Conservation (phyloP, 192 early-diverging fungal genomes). For the Backusella psychrophila region DNA sequence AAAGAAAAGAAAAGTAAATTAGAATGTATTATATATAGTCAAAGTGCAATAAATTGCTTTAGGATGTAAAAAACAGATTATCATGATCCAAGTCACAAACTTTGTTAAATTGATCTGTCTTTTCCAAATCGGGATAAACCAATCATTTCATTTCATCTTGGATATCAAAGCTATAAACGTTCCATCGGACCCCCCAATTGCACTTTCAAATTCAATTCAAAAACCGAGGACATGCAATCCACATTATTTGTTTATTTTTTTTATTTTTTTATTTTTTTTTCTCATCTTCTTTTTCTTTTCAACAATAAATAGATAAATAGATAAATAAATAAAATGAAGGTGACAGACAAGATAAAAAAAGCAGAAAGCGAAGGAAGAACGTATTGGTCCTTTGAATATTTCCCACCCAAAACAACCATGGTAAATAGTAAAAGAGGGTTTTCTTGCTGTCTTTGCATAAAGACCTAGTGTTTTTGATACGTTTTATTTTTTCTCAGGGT, state of each 20-base stretch:
- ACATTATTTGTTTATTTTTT: not conserved
- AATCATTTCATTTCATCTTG: not conserved
- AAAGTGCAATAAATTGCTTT: constrained; percentile 1
- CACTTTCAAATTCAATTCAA: not conserved
- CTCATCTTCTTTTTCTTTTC: not conserved
- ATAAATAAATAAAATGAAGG: constrained; percentile 55
- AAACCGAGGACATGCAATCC: not conserved
- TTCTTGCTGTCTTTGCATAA: not conserved
- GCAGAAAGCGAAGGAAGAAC: constrained; percentile 66
- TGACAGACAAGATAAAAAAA: constrained; percentile 72
- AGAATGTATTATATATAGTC: not conserved
- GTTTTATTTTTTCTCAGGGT: constrained; percentile 47
- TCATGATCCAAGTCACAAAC: constrained; percentile 6
- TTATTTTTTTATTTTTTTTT: not conserved
- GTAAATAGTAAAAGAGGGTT: constrained; percentile 17
- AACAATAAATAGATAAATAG: not conserved
- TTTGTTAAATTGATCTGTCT: not conserved
- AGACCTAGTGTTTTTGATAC: not conserved
- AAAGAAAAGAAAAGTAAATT: not conserved
- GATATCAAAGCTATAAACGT: not conserved
- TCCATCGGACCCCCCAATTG: not conserved
- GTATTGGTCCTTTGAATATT: constrained; percentile 95
- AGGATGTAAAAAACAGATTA: not conserved
- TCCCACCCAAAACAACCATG: constrained; percentile 92
- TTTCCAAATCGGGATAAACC: not conserved